Evolutionary conservation across 805 yeast species (phyloP).

Genomic region (Sugiyamaella marilandica): DNA sequence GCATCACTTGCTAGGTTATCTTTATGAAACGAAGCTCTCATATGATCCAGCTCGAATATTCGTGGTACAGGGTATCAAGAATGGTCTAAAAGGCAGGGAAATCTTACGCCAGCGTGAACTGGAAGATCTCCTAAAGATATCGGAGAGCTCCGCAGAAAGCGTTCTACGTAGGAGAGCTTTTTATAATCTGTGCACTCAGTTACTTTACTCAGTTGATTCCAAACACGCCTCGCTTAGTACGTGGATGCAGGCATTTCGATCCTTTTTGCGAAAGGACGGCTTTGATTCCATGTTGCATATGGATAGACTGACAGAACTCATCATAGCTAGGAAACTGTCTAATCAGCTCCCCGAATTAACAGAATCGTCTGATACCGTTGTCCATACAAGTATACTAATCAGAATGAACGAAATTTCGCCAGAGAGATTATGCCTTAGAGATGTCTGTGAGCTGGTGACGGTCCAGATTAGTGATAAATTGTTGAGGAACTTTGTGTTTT

Average conservation of each 20-base stretch:
- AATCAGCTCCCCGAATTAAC: neutral
- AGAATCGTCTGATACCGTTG: neutral
- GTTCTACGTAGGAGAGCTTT: conserved; percentile 17
- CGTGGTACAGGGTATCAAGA: conserved; percentile 49
- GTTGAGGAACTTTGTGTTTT: neutral
- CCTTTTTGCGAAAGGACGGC: neutral
- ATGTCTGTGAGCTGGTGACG: neutral
- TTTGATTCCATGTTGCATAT: too few relatives aligned
- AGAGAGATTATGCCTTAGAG: neutral
- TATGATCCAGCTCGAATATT: conserved; percentile 72
- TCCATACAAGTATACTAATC: too few relatives aligned
- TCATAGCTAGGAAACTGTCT: too few relatives aligned
- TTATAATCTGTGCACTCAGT: conserved; percentile 7
- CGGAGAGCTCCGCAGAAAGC: conserved; percentile 16
- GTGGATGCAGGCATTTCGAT: neutral
- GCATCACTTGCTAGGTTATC: conserved; percentile 38
- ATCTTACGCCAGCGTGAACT: conserved; percentile 30
- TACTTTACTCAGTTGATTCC: conserved; percentile 14
- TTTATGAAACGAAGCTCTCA: conserved; percentile 45
- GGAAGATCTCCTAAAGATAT: neutral
- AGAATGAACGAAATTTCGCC: too few relatives aligned
- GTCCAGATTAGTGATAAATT: neutral
- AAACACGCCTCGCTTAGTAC: neutral
- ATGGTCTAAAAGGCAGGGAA: conserved; percentile 41
- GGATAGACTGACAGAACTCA: too few relatives aligned